Percentiles rank a stretch among this genome's conserved stretches.
Conservation (phyloP, 164 flowering plant genomes). For the Stephania japonica region DNA sequence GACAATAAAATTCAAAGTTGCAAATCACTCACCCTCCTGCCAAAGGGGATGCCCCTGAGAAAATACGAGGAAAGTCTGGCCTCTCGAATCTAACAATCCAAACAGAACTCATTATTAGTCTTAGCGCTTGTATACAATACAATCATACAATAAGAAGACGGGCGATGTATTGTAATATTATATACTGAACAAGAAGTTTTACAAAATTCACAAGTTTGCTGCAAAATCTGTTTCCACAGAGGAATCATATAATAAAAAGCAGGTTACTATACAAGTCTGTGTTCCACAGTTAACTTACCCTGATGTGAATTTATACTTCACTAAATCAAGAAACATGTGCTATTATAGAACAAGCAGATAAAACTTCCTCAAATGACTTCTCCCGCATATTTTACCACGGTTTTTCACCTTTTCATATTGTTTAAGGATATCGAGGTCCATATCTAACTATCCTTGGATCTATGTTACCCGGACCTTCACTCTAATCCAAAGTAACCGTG, state of each 20-base stretch:
- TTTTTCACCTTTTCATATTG: too few relatives aligned
- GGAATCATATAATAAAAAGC: neutral
- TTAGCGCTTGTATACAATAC: neutral
- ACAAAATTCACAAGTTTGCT: neutral
- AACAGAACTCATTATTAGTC: slow-evolving; percentile 7
- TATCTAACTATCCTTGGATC: too few relatives aligned
- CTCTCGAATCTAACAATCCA: slow-evolving; percentile 69
- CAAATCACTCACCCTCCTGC: slow-evolving; percentile 71
- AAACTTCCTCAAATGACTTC: too few relatives aligned
- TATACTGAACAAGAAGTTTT: neutral
- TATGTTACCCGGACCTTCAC: too few relatives aligned
- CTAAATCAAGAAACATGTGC: too few relatives aligned
- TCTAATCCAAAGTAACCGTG: too few relatives aligned
- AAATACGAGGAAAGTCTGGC: slow-evolving; percentile 72
- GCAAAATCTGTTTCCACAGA: neutral
- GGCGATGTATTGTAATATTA: neutral
- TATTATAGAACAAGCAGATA: too few relatives aligned
- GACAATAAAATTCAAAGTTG: neutral
- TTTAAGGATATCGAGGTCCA: too few relatives aligned
- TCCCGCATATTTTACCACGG: too few relatives aligned
- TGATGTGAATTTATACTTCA: too few relatives aligned
- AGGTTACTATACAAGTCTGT: neutral
- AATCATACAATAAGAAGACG: neutral
- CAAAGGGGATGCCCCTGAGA: slow-evolving; percentile 78
- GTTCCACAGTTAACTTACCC: too few relatives aligned